These are phyloP conservation scores for Meyerozyma carpophila DNA, from an alignment of 1,139 yeast genomes.

Conservation along the genomic window DNA sequence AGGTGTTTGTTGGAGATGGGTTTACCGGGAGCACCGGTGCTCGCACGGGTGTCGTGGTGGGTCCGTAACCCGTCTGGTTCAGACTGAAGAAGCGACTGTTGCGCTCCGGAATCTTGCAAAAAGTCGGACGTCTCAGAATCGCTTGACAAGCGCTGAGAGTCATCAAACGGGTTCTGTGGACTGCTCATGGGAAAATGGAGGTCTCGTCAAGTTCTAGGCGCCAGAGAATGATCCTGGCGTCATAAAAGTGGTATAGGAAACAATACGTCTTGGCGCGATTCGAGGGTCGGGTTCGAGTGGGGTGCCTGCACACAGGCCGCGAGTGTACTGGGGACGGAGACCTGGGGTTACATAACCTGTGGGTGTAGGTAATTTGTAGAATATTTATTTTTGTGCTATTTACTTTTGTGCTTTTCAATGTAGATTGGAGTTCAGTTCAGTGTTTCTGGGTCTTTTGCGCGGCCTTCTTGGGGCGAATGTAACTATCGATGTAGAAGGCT, in stretches of 20 bases:
- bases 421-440: too few relatives aligned
- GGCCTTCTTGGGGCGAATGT: slow-evolving; percentile 24
- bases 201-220: neutral
- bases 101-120: neutral
- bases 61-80: neutral
- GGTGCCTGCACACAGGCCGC: neutral
- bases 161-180: neutral
- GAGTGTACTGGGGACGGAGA: too few relatives aligned
- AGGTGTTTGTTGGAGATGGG: neutral
- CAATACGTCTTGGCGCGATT: too few relatives aligned
- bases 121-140: neutral
- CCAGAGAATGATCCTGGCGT: neutral
- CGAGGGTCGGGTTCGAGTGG: neutral
- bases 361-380: too few relatives aligned
- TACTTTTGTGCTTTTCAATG: too few relatives aligned
- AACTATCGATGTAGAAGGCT: slow-evolving; percentile 65
- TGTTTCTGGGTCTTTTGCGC: neutral
- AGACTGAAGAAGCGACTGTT: neutral
- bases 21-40: neutral
- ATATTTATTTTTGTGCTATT: too few relatives aligned
- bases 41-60: neutral
- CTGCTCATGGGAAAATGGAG: neutral
- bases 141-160: neutral
- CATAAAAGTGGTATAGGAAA: neutral
- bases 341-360: too few relatives aligned